phyloP scores from a whole-genome alignment of 2,329 filamentous ascomycete genomes.

The Cladosporium sp. region DNA sequence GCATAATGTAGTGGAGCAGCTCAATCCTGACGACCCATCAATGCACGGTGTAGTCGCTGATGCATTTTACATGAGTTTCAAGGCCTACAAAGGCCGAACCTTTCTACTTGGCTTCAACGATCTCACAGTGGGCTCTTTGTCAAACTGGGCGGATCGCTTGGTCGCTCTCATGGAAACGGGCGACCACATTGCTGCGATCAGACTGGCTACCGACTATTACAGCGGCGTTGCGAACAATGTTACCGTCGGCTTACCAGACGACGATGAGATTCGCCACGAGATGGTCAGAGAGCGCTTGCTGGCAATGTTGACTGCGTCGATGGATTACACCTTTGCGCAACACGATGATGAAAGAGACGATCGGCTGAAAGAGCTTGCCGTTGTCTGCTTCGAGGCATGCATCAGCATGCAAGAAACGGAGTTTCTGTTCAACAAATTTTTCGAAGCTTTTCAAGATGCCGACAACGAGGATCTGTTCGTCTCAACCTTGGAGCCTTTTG shows the following conservation, averaged over 20 bases:
- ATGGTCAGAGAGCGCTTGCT: constrained; percentile 85
- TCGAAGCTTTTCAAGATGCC: constrained; percentile 81
- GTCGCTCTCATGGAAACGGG: constrained; percentile 94
- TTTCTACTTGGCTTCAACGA: constrained; percentile 95
- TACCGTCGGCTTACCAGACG: constrained; percentile 88
- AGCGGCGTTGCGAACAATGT: constrained; percentile 87
- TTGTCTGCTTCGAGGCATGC: constrained; percentile 80
- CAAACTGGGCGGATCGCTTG: constrained; percentile 94
- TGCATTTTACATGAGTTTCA: constrained; percentile 97
- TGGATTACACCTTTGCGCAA: constrained; percentile 78
- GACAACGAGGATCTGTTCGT: constrained; percentile 73
- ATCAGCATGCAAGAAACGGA: constrained; percentile 71
- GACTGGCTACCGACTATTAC: constrained; percentile 88
- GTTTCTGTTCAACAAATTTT: constrained; percentile 88
- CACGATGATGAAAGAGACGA: constrained; percentile 49
- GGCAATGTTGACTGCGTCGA: constrained; percentile 88
- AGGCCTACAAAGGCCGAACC: constrained; percentile 86
- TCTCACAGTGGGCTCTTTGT: constrained; percentile 82
- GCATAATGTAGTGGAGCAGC: constrained; percentile 76
- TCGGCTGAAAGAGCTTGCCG: constrained; percentile 72
- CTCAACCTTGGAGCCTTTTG: constrained; percentile 82
- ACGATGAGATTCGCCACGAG: constrained; percentile 67
- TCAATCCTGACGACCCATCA: constrained; percentile 79
- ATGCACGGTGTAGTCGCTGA: constrained; percentile 97
- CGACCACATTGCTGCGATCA: constrained; percentile 90